phyloP scores from a whole-genome alignment of 2,329 filamentous ascomycete genomes.

The Hirsutella rhossiliensis region DNA sequence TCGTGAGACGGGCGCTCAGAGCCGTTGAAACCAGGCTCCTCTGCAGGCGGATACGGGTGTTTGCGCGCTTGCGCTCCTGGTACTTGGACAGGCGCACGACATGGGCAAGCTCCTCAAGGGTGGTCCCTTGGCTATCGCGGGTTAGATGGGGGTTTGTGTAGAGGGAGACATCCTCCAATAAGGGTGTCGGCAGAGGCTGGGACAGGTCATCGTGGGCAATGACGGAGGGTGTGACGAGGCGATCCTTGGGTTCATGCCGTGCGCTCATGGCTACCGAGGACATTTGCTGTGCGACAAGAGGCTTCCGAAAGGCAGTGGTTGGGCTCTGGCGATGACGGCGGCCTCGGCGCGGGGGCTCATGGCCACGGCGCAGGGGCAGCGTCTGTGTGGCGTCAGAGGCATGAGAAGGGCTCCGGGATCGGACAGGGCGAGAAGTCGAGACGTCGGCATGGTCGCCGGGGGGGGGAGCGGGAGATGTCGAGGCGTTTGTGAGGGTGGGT shows the following conservation, averaged over 20 bases:
- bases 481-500: constrained; percentile 20
- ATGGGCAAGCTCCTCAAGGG: constrained; percentile 66
- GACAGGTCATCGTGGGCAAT: constrained; percentile 25
- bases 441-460: constrained; percentile 38
- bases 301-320: constrained; percentile 30
- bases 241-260: constrained; percentile 14
- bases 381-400: constrained; percentile 31
- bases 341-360: constrained; percentile 27
- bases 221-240: constrained; percentile 14
- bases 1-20: constrained; percentile 60
- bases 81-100: constrained; percentile 67
- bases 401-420: constrained; percentile 43
- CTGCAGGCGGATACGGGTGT: constrained; percentile 61
- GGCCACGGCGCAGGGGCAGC: constrained; percentile 29
- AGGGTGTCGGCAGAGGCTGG: constrained; percentile 34
- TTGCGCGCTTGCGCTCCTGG: constrained; percentile 67
- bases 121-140: constrained; percentile 52
- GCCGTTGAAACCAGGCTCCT: constrained; percentile 64
- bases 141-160: constrained; percentile 51
- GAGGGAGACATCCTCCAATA: constrained; percentile 53
- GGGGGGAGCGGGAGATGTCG: constrained; percentile 43
- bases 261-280: constrained; percentile 16
- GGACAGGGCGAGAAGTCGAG: constrained; percentile 35
- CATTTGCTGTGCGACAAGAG: constrained; percentile 34
- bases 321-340: constrained; percentile 23